Evolutionary conservation across 78 protist genomes (phyloP), one percentile per base, ranked within the genome.

Genomic region (Tieghemostelium lacteum): DNA sequence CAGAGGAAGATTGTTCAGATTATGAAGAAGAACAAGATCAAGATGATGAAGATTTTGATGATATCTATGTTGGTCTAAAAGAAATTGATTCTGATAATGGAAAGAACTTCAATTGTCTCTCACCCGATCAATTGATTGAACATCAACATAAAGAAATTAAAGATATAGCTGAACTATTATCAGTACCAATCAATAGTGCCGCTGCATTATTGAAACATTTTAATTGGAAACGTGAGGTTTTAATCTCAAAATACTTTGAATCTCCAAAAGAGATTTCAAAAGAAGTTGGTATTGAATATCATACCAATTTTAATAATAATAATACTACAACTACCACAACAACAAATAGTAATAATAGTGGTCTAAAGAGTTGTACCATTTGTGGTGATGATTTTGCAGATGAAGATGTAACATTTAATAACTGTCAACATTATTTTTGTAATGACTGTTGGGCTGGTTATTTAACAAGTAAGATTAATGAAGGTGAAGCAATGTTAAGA

Each of bases 391-490:
- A 88, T 2, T 17, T 57, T 39, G 58, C 7, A 60, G 14, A 28
- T 1, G 66, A 66, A 8, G 76, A 40, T 2, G 33, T 69, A 45
- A 75, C 93, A 31, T 19, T 33, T n/a, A 28, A 42, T 12, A 66
- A 73, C 33, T 88, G 93, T 71, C 28, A 55, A n/a, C 93, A 88
- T 39, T 62, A 34, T 22, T 75, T 88, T 39, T 88, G 93, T 55
- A 88, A 88, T 63, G 93, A 88, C 28, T 88, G 93, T 39, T 88
- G 93, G 93, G 78, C 57, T 45, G 60, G 54, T 20, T 75, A 88
- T 72, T 49, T 88, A 29, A 66, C 78, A n/a, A 50, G 42, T 16
- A 88, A 88, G 42, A 88, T 88, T 4, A 75, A 40, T 19, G 93
- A 88, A 54, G 93, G 93, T 37, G 93, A 88, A 42, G 83, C 93